Evolutionary conservation across 1,284 basidiomycete genomes (phyloP).

Genomic region (Cryptococcus wingfieldii): DNA sequence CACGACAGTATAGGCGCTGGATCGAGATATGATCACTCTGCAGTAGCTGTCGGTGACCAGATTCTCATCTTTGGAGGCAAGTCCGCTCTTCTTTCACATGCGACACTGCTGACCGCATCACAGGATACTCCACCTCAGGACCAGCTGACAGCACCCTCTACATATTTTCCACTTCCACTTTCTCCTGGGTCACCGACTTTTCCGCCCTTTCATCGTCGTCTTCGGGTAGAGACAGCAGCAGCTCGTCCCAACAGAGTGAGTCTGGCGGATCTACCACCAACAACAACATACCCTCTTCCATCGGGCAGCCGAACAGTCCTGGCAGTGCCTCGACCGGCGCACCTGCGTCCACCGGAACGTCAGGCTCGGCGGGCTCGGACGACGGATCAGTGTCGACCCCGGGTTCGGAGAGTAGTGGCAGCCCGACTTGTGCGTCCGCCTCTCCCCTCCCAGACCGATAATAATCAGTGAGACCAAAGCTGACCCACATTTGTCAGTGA

Average conservation of each 20-base stretch:
- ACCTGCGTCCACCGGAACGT: too few species aligned
- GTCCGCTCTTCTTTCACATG: conserved; percentile 30
- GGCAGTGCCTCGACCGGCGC: background rate
- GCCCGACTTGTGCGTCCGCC: background rate
- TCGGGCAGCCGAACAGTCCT: too few species aligned
- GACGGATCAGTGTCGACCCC: too few species aligned
- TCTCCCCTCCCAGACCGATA: background rate
- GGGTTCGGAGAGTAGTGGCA: background rate
- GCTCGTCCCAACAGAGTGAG: background rate
- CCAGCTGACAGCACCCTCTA: conserved; percentile 21
- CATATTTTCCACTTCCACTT: conserved; percentile 20
- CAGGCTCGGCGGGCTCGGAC: too few species aligned
- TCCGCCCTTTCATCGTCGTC: background rate
- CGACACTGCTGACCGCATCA: background rate
- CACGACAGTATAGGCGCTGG: conserved; percentile 50
- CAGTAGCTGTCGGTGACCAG: conserved; percentile 57
- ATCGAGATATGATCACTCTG: conserved; percentile 66
- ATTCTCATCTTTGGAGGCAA: conserved; percentile 74
- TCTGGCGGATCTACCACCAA: background rate
- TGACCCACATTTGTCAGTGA: background rate
- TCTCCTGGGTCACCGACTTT: conserved; percentile 15
- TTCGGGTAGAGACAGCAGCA: background rate
- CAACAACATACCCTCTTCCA: too few species aligned
- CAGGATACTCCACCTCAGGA: conserved; percentile 23
- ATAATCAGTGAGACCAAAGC: too few species aligned